Evolutionary conservation across 192 early-diverging fungal species (phyloP), one percentile per base, ranked within the genome.

Genomic region (Coemansia sp.): DNA sequence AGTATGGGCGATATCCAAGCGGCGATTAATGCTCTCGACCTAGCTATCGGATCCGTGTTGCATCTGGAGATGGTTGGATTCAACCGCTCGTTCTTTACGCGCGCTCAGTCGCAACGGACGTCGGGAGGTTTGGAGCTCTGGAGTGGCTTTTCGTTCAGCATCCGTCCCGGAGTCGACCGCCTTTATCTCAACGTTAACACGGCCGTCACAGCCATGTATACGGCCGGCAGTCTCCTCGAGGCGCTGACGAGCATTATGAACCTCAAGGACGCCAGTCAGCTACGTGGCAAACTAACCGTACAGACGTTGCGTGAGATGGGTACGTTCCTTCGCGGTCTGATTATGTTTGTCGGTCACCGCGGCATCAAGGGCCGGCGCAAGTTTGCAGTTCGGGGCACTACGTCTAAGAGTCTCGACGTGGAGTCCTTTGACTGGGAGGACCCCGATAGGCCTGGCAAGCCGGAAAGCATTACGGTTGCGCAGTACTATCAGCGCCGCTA

Each of bases 91-190:
- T 97, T 98, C 84, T 97, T 92, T 70, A 97, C 94, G 1, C 87
- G 91, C n/a, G 82, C 87, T 13, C 86, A 84, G 64, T 71, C 77
- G 2, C 58, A 49, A 42, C 59, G 63, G 35, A 85, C 88, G 0
- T 78, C 73, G 5, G 91, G 94, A 55, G 94, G 96, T 16, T 86
- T 90, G 23, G 93, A 96, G 84, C 88, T 95, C 6, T 96, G 96
- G 96, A 90, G 91, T 72, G 97, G 97, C 16, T 95, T 92, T 73
- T 96, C 95, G 67, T 94, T 96, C 60, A 93, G 91, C 35, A 87
- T 95, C 37, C 86, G 92, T 9, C 94, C 95, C 6, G 85, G 91
- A 26, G 39, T 71, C n/a, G 92, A 92, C 74, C 80, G 77, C 49
- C 87, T 93, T 74, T 86, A 88, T 78, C 86, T 93, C 10, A 93